phyloP scores from a whole-genome alignment of 2,329 filamentous ascomycete species.

The Microdochium bolleyi region DNA sequence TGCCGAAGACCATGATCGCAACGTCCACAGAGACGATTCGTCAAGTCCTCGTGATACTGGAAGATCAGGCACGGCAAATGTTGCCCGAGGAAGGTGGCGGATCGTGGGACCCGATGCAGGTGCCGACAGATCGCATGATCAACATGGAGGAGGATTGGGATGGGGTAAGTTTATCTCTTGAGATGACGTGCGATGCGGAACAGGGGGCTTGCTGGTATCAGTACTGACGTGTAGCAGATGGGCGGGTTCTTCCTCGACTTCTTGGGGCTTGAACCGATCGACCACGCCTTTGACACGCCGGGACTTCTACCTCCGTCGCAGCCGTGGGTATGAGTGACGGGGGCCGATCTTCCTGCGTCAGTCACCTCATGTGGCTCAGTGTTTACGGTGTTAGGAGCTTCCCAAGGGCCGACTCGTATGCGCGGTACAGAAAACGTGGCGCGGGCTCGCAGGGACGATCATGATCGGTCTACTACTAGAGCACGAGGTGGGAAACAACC shows the following conservation, averaged over 20 bases:
- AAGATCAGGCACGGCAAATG: background rate
- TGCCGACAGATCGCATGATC: background rate
- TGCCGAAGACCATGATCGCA: conserved; percentile 21
- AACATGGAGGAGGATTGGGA: background rate
- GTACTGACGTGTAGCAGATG: background rate
- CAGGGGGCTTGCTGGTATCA: background rate
- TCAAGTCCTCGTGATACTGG: background rate
- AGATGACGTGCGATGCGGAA: background rate
- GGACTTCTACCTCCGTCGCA: background rate
- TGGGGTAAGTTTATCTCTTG: background rate
- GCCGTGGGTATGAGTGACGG: background rate
- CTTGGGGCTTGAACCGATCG: background rate
- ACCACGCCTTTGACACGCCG: background rate
- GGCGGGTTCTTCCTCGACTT: background rate
- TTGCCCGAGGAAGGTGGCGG: background rate
- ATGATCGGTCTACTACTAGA: too few relatives aligned
- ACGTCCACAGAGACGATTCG: background rate
- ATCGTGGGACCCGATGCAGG: background rate
- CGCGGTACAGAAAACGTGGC: too few relatives aligned
- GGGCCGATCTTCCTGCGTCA: too few relatives aligned
- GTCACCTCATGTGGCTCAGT: too few relatives aligned
- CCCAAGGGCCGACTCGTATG: too few relatives aligned
- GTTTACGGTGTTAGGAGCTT: too few relatives aligned
- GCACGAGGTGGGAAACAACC: too few relatives aligned
- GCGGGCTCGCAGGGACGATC: too few relatives aligned